A percentile compares a stretch with the other conserved stretches of the same genome.
These are phyloP conservation scores for Komagataella pastoris DNA, from an alignment of 805 yeast species.

Conservation along the genomic window DNA sequence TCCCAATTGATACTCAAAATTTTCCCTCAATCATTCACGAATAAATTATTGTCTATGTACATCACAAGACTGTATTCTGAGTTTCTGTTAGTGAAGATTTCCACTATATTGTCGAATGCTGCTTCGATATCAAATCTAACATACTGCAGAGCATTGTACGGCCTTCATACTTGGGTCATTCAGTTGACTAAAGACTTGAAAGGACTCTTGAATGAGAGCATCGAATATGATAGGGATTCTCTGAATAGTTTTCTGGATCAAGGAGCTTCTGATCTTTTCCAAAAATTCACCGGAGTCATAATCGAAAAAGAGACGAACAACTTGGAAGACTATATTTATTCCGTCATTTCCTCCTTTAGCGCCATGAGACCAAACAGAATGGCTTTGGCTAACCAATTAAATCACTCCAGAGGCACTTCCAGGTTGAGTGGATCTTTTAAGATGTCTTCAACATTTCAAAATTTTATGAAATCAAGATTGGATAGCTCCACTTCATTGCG, in stretches of 20 bases:
- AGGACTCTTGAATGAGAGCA: conserved; percentile 36
- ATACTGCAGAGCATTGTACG: conserved; percentile 62
- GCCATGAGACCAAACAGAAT: not conserved
- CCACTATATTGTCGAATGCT: conserved; percentile 43
- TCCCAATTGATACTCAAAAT: not conserved
- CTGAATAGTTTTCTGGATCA: conserved; percentile 48
- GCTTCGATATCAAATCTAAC: conserved; percentile 52
- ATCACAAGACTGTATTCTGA: not conserved
- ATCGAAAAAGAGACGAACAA: conserved; percentile 58
- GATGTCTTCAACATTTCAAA: conserved; percentile 10
- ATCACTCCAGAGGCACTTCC: not conserved
- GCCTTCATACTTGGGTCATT: conserved; percentile 44
- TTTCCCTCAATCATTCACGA: not conserved
- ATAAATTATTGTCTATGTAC: not conserved
- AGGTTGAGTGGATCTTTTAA: conserved; percentile 10
- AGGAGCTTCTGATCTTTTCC: conserved; percentile 58
- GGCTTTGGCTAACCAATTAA: not conserved
- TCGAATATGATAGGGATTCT: conserved; percentile 31
- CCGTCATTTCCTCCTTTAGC: conserved; percentile 21
- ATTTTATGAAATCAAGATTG: conserved; percentile 39
- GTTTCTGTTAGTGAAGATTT: not conserved
- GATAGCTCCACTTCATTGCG: conserved; percentile 25
- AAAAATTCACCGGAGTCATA: conserved; percentile 51
- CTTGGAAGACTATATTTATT: conserved; percentile 39
- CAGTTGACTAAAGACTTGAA: conserved; percentile 54